phyloP scores from a whole-genome alignment of 805 yeast genomes.

The Candida suzukii region DNA sequence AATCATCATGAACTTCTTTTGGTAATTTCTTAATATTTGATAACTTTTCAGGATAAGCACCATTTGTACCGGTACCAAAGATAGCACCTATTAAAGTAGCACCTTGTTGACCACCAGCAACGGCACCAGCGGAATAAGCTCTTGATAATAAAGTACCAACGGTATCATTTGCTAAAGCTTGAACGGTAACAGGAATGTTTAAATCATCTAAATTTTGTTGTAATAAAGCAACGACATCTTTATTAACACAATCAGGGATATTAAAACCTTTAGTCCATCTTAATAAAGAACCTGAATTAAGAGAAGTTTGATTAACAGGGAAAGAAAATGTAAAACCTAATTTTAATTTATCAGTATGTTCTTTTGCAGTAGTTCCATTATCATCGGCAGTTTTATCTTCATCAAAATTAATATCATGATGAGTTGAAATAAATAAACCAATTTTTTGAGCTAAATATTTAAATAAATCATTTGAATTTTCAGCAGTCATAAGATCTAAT shows the following conservation, averaged over 20 bases:
- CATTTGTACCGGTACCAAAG: constrained; percentile 97
- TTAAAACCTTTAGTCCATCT: constrained; percentile 98
- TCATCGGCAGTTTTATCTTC: constrained; percentile 6
- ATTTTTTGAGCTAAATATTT: constrained; percentile 69
- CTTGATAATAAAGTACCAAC: constrained; percentile 90
- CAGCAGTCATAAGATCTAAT: constrained; percentile 64
- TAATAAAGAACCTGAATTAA: constrained; percentile 71
- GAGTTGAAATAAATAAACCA: constrained; percentile 52
- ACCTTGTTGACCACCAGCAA: constrained; percentile 53
- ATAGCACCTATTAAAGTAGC: constrained; percentile 83
- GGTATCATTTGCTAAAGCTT: constrained; percentile 92
- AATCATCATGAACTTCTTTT: constrained; percentile 30
- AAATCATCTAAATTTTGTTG: constrained; percentile 61
- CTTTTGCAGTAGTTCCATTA: no score
- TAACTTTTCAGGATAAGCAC: constrained; percentile 81
- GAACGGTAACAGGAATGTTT: constrained; percentile 59
- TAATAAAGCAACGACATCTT: constrained; percentile 69
- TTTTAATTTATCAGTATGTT: constrained; percentile 38
- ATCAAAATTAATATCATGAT: constrained; percentile 37
- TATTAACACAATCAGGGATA: constrained; percentile 76
- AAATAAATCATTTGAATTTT: constrained; percentile 61
- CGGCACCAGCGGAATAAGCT: constrained; percentile 61
- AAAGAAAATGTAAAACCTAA: constrained; percentile 92
- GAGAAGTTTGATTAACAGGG: constrained; percentile 82
- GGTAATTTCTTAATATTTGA: constrained; percentile 69